Conservation (phyloP, 2,329 filamentous ascomycete genomes). For the Dothistroma pini region DNA sequence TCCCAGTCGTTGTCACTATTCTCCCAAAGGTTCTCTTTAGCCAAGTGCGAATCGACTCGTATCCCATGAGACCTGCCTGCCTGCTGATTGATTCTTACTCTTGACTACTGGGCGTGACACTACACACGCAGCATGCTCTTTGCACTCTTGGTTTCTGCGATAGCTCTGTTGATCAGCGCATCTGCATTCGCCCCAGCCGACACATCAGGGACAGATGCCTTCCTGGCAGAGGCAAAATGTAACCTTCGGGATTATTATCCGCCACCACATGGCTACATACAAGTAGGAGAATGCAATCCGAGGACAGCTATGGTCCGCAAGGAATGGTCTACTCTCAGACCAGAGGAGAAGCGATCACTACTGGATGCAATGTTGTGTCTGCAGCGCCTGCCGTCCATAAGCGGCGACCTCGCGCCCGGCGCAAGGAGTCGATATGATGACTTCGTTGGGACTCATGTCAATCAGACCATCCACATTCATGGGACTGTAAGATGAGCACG, state of each 20-base stretch:
- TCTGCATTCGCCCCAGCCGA: slow-evolving; percentile 7
- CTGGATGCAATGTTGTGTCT: slow-evolving; percentile 33
- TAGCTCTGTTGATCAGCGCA: neutral
- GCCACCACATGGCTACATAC: neutral
- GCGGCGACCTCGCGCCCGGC: slow-evolving; percentile 25
- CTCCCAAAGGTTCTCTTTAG: neutral
- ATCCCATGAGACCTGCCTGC: no score
- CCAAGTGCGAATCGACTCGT: neutral
- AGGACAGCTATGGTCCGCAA: slow-evolving; percentile 38
- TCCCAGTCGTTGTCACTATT: neutral
- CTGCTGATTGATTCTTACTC: neutral
- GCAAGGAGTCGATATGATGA: slow-evolving; percentile 26
- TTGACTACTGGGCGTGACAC: no score
- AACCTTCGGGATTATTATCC: neutral
- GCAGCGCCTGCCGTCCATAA: slow-evolving; percentile 26
- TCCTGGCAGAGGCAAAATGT: neutral
- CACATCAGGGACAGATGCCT: slow-evolving; percentile 6
- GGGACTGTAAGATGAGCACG: slow-evolving; percentile 1
- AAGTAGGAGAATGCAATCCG: neutral
- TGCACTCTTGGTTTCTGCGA: neutral
- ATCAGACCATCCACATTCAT: slow-evolving; percentile 26
- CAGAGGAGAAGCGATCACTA: slow-evolving; percentile 28
- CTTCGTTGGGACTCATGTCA: slow-evolving; percentile 29
- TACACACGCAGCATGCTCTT: slow-evolving; percentile 1
- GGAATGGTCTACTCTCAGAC: slow-evolving; percentile 40